Evolutionary conservation across 805 yeast species (phyloP), one percentile per base, ranked within the genome.

Genomic region (Candida coleopterorum): DNA sequence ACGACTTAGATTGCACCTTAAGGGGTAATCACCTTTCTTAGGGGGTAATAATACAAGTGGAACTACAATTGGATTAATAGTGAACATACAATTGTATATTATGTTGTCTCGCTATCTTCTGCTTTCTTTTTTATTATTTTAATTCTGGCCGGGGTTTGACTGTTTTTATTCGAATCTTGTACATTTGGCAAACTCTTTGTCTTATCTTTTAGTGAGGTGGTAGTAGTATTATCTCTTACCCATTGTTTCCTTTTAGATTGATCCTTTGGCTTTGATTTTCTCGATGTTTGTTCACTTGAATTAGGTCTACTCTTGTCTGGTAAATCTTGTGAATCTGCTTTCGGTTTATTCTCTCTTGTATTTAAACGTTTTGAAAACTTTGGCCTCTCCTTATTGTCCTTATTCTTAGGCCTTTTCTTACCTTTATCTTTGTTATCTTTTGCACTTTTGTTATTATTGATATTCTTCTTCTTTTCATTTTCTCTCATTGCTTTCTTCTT

Each of bases 381-480:
- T 16, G 18, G 4, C 7, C 14, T 17, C 18, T 29, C 17, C 21
- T 29, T 15, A 8, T 21, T 15, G 3, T 21, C 15, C n/a, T 35
- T 35, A n/a, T 3, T 20, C 12, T 29, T 29, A 18, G 7, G 21
- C 12, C 17, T 25, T 10, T 21, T 24, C 4, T 11, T 17, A 4
- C 33, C 15, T 11, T 15, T n/a, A n/a, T 30, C 29, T 6, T 30
- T 25, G 5, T 12, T 14, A 24, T 32, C 18, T 10, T 14, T 18
- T 14, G 21, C 25, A 8, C 9, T 4, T 7, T 11, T 23, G 9
- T 25, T 18, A 27, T 44, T 34, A 15, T 37, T n/a, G n/a, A n/a
- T n/a, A n/a, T n/a, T n/a, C n/a, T 32, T 32, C 30, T 35, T 42
- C 37, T 38, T 31, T 46, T n/a, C 40, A 27, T 29, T 45, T 15